phyloP scores from a whole-genome alignment of 2,329 filamentous ascomycete genomes.

The Elsinoe australis region DNA sequence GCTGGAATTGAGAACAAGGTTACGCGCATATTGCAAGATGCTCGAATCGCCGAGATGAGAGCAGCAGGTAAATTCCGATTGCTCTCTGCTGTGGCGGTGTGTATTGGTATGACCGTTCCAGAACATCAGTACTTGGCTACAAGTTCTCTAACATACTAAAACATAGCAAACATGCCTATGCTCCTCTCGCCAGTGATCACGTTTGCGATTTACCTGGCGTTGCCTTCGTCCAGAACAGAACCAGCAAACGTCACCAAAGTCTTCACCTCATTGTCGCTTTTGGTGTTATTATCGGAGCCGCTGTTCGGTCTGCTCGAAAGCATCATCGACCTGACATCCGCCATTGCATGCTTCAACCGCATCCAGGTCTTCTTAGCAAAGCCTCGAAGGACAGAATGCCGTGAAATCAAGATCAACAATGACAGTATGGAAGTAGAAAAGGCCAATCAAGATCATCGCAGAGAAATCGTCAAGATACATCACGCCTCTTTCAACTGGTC shows the following conservation, averaged over 20 bases:
- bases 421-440: background rate
- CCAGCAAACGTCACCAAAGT: conserved; percentile 4
- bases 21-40: background rate
- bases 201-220: conserved; percentile 1
- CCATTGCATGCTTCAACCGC: background rate
- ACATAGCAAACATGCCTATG: conserved; percentile 1
- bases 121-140: background rate
- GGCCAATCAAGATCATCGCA: background rate
- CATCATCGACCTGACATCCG: conserved; percentile 2
- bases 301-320: background rate
- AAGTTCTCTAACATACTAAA: background rate
- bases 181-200: conserved; percentile 7
- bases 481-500: background rate
- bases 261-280: conserved; percentile 4
- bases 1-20: conserved; percentile 13
- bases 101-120: background rate
- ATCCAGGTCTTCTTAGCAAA: conserved; percentile 11
- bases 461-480: background rate
- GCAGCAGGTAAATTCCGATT: conserved; percentile 10
- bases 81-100: background rate
- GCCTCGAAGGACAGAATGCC: background rate
- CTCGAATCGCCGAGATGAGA: conserved; percentile 7
- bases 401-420: background rate
- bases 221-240: background rate
- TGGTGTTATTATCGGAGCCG: conserved; percentile 7